Evolutionary conservation across 192 early-diverging fungal genomes (phyloP).

Genomic region (Coemansia sp.): DNA sequence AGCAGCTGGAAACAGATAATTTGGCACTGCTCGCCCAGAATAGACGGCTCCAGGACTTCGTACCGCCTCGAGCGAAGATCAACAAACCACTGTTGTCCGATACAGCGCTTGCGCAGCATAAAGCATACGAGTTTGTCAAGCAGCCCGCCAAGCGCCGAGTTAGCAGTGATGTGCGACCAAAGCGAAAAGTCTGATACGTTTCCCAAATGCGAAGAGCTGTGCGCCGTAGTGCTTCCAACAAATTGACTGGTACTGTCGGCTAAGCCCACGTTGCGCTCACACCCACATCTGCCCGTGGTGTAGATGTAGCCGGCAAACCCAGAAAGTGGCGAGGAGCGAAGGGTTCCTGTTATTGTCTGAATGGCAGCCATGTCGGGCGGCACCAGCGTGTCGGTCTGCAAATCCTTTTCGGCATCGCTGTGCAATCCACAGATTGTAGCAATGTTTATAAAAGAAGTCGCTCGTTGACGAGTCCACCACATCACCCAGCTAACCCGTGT

Average conservation of each 20-base stretch:
- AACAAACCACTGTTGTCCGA: constrained; percentile 29
- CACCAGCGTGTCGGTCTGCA: constrained; percentile 1
- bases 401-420: constrained; percentile 1
- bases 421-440: no score
- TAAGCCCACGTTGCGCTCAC: no score
- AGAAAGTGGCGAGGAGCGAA: neutral
- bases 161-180: constrained; percentile 16
- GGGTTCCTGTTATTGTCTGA: constrained; percentile 17
- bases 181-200: constrained; percentile 2
- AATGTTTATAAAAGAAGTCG: no score
- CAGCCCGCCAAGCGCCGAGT: neutral
- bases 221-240: neutral
- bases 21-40: constrained; percentile 22
- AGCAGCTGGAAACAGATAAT: constrained; percentile 18
- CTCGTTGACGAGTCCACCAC: constrained; percentile 21
- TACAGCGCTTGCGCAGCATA: constrained; percentile 16
- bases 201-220: neutral
- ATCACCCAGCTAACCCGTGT: constrained; percentile 17
- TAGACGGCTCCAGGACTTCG: constrained; percentile 17
- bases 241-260: neutral
- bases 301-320: constrained; percentile 2
- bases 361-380: constrained; percentile 5
- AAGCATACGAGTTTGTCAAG: constrained; percentile 5
- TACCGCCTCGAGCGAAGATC: constrained; percentile 10
- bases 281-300: neutral